Base-by-base conservation (phyloP, 345 rosid genomes). In the Heritiera littoralis region DNA sequence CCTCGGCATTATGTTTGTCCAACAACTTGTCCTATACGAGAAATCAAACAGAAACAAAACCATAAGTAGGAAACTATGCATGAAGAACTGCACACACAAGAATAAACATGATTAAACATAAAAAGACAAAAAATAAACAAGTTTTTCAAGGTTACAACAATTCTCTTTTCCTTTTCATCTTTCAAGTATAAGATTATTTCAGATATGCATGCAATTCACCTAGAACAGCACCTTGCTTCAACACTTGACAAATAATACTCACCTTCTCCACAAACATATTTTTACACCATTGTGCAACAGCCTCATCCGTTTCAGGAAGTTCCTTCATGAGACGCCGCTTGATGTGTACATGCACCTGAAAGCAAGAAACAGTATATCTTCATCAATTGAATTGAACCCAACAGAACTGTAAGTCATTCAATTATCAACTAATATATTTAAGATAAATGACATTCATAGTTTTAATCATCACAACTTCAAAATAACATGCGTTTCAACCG, bases 271-370 rank as follows among this genome's bases (percentile, higher is more conserved):
- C 90, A 78, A 96, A 96, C 69, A 86, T 56, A 86, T 96, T 97
- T 86, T 82, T 92, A 85, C 99, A 96, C 99, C 98, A 96, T 79
- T 94, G 97, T 45, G 98, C 90, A 82, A 94, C 89, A 51, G 84
- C 95, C 54, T 96, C 98, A 48, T 95, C 91, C 58, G 95, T 85
- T 86, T 89, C 92, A 75, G 99, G 99, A 81, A 96, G 87, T 75
- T 91, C 97, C 81, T 89, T 86, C 97, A 94, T 94, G 72, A 79
- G 67, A 84, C 85, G 97, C 64, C 97, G 83, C 86, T 86, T 88
- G 77, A 96, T 77, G 79, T 86, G 95, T 76, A 96, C 87, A 74
- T 94, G 90, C 79, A 96, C 85, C 99, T 96, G 91, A 79, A 87
- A 79, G 80, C 81, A 13, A 20, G 28, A 12, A 72, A 78, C 30